Evolutionary conservation across 306 rosid genomes (phyloP).

Genomic region (Senna siamea): DNA sequence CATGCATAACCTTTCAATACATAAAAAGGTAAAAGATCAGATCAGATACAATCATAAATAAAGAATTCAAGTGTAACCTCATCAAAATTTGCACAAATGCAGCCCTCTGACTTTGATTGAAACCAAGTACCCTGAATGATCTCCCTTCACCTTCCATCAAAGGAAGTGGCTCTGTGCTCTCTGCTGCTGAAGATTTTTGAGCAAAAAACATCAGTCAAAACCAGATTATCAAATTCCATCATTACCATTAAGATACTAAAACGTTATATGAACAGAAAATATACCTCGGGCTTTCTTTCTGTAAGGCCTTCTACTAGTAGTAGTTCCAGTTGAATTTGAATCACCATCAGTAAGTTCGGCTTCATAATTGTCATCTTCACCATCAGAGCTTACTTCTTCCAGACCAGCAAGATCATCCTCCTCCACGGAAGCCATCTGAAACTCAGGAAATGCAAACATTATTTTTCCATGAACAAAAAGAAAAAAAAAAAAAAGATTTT

Average conservation of each 20-base stretch:
- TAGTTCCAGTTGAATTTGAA: conserved; percentile 68
- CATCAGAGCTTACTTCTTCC: conserved; percentile 95
- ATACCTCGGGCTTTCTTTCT: conserved; percentile 82
- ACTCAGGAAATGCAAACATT: conserved; percentile 28
- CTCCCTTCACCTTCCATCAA: conserved; percentile 99
- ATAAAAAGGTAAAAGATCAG: conserved; percentile 4
- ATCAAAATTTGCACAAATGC: conserved; percentile 91
- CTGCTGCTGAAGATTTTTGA: conserved; percentile 57
- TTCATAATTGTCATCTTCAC: conserved; percentile 95
- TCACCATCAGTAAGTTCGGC: conserved; percentile 90
- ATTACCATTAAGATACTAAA: conserved; percentile 24
- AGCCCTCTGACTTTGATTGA: conserved; percentile 95
- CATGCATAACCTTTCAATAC: conserved; percentile 37
- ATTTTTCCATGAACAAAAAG: neutral
- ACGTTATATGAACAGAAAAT: conserved; percentile 21
- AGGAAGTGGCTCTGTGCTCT: conserved; percentile 82
- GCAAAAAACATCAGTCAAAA: conserved; percentile 30
- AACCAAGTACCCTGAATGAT: conserved; percentile 95
- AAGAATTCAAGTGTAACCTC: conserved; percentile 63
- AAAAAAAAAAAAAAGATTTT: neutral
- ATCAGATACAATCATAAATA: conserved; percentile 11
- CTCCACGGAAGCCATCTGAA: conserved; percentile 95
- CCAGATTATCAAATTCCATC: conserved; percentile 23
- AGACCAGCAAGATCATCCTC: conserved; percentile 99
- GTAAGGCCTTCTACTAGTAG: conserved; percentile 60